A percentile compares a stretch with the other conserved stretches of the same genome.
Conservation (phyloP, 106 monocot species). For the Iris macrosiphon region DNA sequence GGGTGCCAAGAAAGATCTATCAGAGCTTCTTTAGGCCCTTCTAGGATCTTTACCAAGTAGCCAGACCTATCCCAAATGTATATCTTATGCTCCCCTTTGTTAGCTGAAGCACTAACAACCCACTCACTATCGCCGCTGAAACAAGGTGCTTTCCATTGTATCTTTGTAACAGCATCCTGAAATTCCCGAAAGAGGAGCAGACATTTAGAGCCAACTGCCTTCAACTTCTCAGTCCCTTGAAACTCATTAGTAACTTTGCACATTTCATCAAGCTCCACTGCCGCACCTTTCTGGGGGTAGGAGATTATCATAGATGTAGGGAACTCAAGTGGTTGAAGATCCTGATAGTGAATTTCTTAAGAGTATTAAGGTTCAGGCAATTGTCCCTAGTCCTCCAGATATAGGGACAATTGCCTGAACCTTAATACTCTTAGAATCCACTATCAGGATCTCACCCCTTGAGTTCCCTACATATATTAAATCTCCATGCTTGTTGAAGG, state of each 20-base stretch:
- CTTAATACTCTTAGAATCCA: constrained; percentile 48
- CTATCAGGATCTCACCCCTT: constrained; percentile 90
- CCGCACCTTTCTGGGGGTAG: constrained; percentile 57
- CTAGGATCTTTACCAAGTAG: constrained; percentile 80
- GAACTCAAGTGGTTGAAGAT: no score
- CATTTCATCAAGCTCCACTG: constrained; percentile 39
- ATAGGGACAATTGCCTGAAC: constrained; percentile 62
- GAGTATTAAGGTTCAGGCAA: no score
- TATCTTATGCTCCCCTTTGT: constrained; percentile 94
- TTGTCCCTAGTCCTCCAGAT: constrained; percentile 55
- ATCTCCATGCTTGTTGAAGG: constrained; percentile 83
- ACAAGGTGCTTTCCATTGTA: constrained; percentile 97
- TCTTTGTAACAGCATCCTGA: constrained; percentile 82
- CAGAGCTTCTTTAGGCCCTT: constrained; percentile 96
- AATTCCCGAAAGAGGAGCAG: constrained; percentile 66
- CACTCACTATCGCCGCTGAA: constrained; percentile 99
- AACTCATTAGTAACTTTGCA: constrained; percentile 27
- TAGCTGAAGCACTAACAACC: constrained; percentile 91
- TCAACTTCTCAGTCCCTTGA: constrained; percentile 60
- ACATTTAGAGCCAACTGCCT: constrained; percentile 64
- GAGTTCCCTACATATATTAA: constrained; percentile 90
- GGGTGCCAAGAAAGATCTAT: constrained; percentile 99
- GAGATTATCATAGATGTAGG: constrained; percentile 86
- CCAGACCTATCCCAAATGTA: constrained; percentile 93
- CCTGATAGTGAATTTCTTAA: no score